phyloP scores from a whole-genome alignment of 2,329 filamentous ascomycete genomes.

The Zymoseptoria ardabiliae region DNA sequence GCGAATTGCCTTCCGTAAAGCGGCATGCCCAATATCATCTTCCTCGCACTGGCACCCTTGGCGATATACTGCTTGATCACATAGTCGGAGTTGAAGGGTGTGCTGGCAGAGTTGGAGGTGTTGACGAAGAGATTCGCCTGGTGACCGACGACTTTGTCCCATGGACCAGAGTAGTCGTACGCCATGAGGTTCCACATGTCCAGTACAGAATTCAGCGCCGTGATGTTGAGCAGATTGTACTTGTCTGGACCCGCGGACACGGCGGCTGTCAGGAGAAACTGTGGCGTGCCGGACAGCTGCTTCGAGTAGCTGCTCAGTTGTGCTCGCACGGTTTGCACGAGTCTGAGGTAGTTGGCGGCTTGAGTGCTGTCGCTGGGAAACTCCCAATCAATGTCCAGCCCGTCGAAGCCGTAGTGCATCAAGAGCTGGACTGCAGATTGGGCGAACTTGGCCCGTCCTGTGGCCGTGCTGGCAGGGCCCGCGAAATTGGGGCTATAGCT shows the following conservation, averaged over 20 bases:
- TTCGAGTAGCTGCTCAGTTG: conserved; percentile 33
- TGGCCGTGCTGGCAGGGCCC: conserved; percentile 53
- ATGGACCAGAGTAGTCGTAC: conserved; percentile 55
- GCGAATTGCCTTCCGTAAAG: conserved; percentile 80
- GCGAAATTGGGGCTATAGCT: conserved; percentile 71
- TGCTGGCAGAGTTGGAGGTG: conserved; percentile 50
- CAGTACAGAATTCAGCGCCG: conserved; percentile 31
- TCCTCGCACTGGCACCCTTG: conserved; percentile 50
- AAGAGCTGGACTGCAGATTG: conserved; percentile 64
- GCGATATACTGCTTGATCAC: conserved; percentile 65
- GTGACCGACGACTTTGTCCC: conserved; percentile 53
- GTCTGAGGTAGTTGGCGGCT: conserved; percentile 31
- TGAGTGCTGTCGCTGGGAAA: conserved; percentile 35
- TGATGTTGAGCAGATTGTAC: conserved; percentile 34
- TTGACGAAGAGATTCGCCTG: conserved; percentile 68
- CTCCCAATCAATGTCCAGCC: conserved; percentile 43
- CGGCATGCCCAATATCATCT: conserved; percentile 83
- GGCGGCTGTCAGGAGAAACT: conserved; percentile 38
- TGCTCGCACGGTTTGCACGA: conserved; percentile 24
- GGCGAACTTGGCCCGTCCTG: conserved; percentile 59
- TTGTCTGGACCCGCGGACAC: conserved; percentile 36
- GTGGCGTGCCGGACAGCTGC: conserved; percentile 20
- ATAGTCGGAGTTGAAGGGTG: conserved; percentile 66
- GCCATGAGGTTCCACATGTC: conserved; percentile 45
- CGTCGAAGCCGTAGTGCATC: conserved; percentile 62